phyloP scores from a whole-genome alignment of 164 flowering plant species.

The Protea cynaroides region DNA sequence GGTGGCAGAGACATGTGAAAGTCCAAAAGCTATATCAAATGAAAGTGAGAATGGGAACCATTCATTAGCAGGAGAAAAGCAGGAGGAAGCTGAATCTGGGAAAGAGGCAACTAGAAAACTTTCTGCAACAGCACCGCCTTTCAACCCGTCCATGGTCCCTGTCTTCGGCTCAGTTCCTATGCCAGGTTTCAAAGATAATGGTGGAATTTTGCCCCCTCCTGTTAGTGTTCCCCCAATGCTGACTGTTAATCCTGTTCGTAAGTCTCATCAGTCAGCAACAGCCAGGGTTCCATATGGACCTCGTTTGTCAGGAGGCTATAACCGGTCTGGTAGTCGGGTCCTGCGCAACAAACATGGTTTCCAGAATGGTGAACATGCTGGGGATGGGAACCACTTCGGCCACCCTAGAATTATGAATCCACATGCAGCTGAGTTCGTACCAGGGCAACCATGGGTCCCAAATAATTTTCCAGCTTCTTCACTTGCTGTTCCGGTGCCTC shows the following conservation, averaged over 20 bases:
- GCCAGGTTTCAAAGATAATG: constrained; percentile 56
- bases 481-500: constrained; percentile 24
- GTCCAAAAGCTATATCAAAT: constrained; percentile 14
- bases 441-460: constrained; percentile 64
- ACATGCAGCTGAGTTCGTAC: constrained; percentile 79
- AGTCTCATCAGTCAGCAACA: constrained; percentile 85
- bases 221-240: constrained; percentile 27
- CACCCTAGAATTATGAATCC: constrained; percentile 78
- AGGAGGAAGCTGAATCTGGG: constrained; percentile 37
- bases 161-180: constrained; percentile 55
- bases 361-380: constrained; percentile 40
- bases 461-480: constrained; percentile 48
- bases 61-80: constrained; percentile 31
- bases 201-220: constrained; percentile 71
- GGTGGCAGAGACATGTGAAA: constrained; percentile 17
- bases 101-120: constrained; percentile 63
- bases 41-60: constrained; percentile 17
- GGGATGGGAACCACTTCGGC: constrained; percentile 43
- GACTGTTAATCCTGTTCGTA: constrained; percentile 50
- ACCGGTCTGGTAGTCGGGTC: constrained; percentile 49
- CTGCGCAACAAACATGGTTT: constrained; percentile 42
- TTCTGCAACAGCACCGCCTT: constrained; percentile 85
- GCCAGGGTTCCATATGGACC: constrained; percentile 88
- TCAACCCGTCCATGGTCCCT: constrained; percentile 56
- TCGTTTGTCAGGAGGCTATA: constrained; percentile 64